These are phyloP conservation scores for Astrothelium macrocarpum DNA, from an alignment of 495 filamentous ascomycete genomes.

Conservation along the genomic window DNA sequence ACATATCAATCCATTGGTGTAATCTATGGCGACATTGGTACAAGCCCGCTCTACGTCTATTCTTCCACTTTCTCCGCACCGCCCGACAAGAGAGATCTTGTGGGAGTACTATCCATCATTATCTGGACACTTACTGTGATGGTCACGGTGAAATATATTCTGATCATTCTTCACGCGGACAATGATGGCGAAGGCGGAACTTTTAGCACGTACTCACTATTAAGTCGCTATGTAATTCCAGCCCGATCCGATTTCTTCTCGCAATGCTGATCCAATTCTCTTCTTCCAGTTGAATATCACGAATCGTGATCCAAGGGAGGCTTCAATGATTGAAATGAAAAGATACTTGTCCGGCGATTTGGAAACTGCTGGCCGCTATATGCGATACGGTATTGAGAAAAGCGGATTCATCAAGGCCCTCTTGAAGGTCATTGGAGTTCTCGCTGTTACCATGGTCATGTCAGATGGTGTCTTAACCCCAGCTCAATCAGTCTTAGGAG, in stretches of 20 bases:
- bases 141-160: slow-evolving; percentile 63
- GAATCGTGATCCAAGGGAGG: slow-evolving; percentile 46
- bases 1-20: slow-evolving; percentile 23
- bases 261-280: not conserved
- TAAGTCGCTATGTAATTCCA: slow-evolving; percentile 52
- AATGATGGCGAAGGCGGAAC: slow-evolving; percentile 73
- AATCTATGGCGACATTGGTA: slow-evolving; percentile 25
- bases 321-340: slow-evolving; percentile 47
- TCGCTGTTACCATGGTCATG: slow-evolving; percentile 61
- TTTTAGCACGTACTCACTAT: slow-evolving; percentile 61
- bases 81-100: slow-evolving; percentile 45
- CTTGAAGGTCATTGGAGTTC: slow-evolving; percentile 55
- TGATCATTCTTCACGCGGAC: slow-evolving; percentile 60
- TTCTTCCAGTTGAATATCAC: slow-evolving; percentile 43
- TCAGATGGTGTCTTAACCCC: slow-evolving; percentile 36
- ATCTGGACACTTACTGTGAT: slow-evolving; percentile 66
- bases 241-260: not conserved
- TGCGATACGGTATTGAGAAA: slow-evolving; percentile 49
- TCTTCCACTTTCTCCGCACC: slow-evolving; percentile 12
- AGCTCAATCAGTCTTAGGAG: slow-evolving; percentile 59
- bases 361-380: slow-evolving; percentile 36
- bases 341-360: slow-evolving; percentile 47
- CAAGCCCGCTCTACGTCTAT: slow-evolving; percentile 22
- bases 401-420: slow-evolving; percentile 41
- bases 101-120: slow-evolving; percentile 63